These are phyloP conservation scores for Angophora floribunda DNA, from an alignment of 345 rosid genomes.

Conservation along the genomic window DNA sequence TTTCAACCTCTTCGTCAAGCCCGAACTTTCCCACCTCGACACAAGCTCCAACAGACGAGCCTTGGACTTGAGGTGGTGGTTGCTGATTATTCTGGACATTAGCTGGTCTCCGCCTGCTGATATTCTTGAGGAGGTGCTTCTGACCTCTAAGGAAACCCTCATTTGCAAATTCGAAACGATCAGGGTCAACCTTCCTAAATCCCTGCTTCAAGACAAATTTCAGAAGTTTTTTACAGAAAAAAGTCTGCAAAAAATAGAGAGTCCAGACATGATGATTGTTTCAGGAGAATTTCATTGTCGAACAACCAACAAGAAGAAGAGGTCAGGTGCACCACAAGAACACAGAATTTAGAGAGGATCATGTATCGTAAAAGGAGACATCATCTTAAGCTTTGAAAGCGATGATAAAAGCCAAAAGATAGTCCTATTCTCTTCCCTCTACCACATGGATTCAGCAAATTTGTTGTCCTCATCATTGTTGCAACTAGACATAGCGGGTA, in stretches of 20 bases:
- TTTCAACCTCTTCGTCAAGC: constrained; percentile 77
- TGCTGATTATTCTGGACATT: constrained; percentile 35
- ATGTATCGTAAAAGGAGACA: not conserved
- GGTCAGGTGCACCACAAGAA: not conserved
- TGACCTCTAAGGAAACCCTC: constrained; percentile 83
- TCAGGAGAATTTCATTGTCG: not conserved
- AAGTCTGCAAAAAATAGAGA: not conserved
- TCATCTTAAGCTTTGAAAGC: not conserved
- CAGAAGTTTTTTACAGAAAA: not conserved
- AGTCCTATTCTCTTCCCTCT: not conserved
- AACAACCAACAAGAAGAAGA: not conserved
- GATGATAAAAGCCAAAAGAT: not conserved
- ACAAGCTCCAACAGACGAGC: constrained; percentile 58
- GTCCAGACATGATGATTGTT: not conserved
- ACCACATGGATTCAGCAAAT: not conserved
- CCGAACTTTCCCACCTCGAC: constrained; percentile 87
- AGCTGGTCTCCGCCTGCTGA: constrained; percentile 59
- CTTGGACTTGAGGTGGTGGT: constrained; percentile 41
- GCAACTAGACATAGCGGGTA: not conserved
- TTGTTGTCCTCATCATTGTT: not conserved
- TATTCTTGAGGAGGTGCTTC: constrained; percentile 56
- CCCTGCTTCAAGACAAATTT: constrained; percentile 31
- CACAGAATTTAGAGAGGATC: not conserved
- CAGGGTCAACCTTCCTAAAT: constrained; percentile 85
- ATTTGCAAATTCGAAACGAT: constrained; percentile 85